Conservation (phyloP, 2,329 filamentous ascomycete genomes). For the Hirsutella thompsonii region DNA sequence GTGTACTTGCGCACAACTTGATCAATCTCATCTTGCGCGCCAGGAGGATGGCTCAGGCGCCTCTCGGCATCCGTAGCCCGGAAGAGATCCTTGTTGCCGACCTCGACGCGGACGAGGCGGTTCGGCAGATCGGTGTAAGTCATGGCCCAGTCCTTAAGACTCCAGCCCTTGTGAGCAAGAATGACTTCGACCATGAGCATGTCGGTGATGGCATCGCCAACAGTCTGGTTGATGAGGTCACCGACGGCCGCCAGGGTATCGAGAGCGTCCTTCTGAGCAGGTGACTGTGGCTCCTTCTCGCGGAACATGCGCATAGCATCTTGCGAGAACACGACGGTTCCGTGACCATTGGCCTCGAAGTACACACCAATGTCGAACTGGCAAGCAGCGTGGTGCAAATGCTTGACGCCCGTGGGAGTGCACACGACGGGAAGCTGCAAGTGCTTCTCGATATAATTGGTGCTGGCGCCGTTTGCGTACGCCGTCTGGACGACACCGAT, state of each 20-base stretch:
- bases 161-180: constrained; percentile 89
- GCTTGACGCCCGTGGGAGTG: constrained; percentile 93
- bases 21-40: constrained; percentile 78
- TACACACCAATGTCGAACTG: constrained; percentile 95
- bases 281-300: constrained; percentile 72
- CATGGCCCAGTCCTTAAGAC: constrained; percentile 76
- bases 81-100: constrained; percentile 79
- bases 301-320: constrained; percentile 69
- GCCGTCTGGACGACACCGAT: constrained; percentile 95
- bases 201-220: constrained; percentile 91
- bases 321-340: constrained; percentile 87
- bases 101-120: constrained; percentile 84
- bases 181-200: constrained; percentile 94
- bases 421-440: constrained; percentile 82
- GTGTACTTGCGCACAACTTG: constrained; percentile 80
- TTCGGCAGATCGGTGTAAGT: constrained; percentile 94
- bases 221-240: constrained; percentile 95
- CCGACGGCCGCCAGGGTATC: constrained; percentile 72
- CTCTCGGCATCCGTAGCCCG: constrained; percentile 87
- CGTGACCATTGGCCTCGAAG: constrained; percentile 97
- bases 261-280: constrained; percentile 80
- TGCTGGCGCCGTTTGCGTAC: constrained; percentile 93
- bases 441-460: constrained; percentile 79
- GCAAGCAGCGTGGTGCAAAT: constrained; percentile 91
- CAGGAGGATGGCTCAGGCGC: constrained; percentile 64